Evolutionary conservation across 768 basidiomycete genomes (phyloP).

Genomic region (Mycena latifolia): DNA sequence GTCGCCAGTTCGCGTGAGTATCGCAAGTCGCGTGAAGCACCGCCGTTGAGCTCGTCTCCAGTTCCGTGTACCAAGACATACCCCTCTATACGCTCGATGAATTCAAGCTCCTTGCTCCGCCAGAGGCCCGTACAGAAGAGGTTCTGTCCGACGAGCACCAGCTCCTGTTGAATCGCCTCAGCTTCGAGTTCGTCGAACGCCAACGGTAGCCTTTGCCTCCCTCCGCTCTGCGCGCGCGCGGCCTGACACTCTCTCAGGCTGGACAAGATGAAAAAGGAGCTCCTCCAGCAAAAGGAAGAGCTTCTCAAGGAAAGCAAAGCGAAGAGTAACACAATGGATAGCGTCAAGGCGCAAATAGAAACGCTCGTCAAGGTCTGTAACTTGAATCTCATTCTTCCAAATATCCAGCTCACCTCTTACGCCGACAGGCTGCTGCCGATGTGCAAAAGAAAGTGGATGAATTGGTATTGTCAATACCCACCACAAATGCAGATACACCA

Average conservation of each 20-base stretch:
- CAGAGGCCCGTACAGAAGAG: slow-evolving; percentile 70
- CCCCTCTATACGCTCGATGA: slow-evolving; percentile 79
- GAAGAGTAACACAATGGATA: slow-evolving; percentile 81
- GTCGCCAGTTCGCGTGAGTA: slow-evolving; percentile 90
- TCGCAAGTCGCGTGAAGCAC: slow-evolving; percentile 5
- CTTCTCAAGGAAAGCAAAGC: slow-evolving; percentile 83
- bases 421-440: slow-evolving; percentile 77
- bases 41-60: slow-evolving; percentile 44
- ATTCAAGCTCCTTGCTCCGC: slow-evolving; percentile 77
- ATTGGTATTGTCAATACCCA: slow-evolving; percentile 63
- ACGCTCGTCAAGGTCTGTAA: slow-evolving; percentile 73
- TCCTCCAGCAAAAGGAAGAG: slow-evolving; percentile 79
- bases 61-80: slow-evolving; percentile 91
- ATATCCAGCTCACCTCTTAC: slow-evolving; percentile 33
- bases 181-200: slow-evolving; percentile 89
- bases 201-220: slow-evolving; percentile 69
- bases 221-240: slow-evolving; percentile 29
- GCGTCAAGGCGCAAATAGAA: slow-evolving; percentile 83
- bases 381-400: not conserved
- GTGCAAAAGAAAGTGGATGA: slow-evolving; percentile 83
- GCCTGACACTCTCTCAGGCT: slow-evolving; percentile 58
- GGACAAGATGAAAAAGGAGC: slow-evolving; percentile 77
- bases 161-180: slow-evolving; percentile 88
- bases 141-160: slow-evolving; percentile 80
- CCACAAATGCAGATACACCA: slow-evolving; percentile 16